These are phyloP conservation scores for Eugenia klotzschiana DNA, from an alignment of 441 rosid species.

Conservation along the genomic window DNA sequence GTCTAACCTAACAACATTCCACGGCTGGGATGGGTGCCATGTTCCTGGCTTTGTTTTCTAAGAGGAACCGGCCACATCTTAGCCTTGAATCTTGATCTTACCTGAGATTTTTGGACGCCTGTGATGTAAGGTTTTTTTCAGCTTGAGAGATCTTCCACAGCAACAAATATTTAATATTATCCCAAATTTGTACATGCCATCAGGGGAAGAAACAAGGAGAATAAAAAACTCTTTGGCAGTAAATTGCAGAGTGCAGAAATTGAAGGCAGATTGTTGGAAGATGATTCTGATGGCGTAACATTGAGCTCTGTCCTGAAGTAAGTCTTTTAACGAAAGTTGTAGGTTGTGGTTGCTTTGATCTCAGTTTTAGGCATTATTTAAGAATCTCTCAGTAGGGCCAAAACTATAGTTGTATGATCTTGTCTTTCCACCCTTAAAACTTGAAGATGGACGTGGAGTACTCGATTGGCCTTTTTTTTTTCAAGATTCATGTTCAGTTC, in stretches of 20 bases:
- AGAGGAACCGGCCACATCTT: background rate
- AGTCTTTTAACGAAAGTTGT: background rate
- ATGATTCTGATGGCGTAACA: constrained; percentile 22
- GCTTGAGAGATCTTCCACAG: background rate
- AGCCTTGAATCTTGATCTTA: background rate
- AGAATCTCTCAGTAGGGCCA: background rate
- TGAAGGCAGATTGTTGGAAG: constrained; percentile 6
- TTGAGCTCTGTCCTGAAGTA: constrained; percentile 28
- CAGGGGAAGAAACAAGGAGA: constrained; percentile 17
- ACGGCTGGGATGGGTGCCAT: background rate
- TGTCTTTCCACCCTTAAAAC: background rate
- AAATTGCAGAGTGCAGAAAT: background rate
- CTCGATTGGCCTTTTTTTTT: background rate
- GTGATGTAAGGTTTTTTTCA: background rate
- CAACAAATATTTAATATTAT: background rate
- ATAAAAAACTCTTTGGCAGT: background rate
- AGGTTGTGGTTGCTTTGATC: background rate
- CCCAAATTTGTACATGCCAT: background rate
- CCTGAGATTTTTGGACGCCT: background rate
- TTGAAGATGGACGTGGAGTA: background rate
- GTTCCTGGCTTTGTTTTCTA: background rate
- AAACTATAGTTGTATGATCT: background rate
- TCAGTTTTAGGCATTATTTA: background rate
- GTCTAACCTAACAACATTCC: background rate
- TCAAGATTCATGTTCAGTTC: background rate